Percentiles rank a stretch among this genome's conserved stretches.
Conservation (phyloP, 202 grass and related monocot species). For the Panicum virgatum region DNA sequence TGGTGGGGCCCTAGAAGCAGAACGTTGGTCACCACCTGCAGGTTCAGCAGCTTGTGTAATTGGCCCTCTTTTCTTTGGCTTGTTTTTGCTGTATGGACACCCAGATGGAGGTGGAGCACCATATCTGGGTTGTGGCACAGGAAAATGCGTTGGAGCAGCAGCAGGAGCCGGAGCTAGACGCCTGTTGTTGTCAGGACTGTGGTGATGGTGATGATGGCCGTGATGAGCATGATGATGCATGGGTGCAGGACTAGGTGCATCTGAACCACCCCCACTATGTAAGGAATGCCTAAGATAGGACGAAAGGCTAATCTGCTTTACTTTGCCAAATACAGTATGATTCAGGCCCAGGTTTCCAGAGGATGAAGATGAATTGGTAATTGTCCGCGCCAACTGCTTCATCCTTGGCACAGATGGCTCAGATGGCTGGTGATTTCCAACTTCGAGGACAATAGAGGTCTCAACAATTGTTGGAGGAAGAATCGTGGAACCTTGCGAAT, state of each 20-base stretch:
- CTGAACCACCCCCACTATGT: slow-evolving; percentile 45
- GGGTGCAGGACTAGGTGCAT: slow-evolving; percentile 72
- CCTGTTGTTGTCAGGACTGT: slow-evolving; percentile 40
- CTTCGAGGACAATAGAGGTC: slow-evolving; percentile 79
- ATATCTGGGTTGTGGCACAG: slow-evolving; percentile 32
- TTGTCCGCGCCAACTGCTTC: slow-evolving; percentile 89
- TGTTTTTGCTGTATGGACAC: slow-evolving; percentile 67
- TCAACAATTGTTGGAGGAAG: slow-evolving; percentile 75
- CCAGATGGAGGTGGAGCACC: slow-evolving; percentile 57
- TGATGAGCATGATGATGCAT: slow-evolving; percentile 55
- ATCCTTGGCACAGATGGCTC: slow-evolving; percentile 84
- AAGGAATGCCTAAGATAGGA: slow-evolving; percentile 91
- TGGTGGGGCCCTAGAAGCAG: slow-evolving; percentile 43
- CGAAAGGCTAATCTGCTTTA: slow-evolving; percentile 97
- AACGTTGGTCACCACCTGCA: slow-evolving; percentile 34
- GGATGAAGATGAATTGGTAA: slow-evolving; percentile 96
- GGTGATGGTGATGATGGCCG: slow-evolving; percentile 59
- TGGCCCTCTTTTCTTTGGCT: slow-evolving; percentile 37
- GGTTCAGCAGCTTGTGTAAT: slow-evolving; percentile 44
- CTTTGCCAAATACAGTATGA: slow-evolving; percentile 86
- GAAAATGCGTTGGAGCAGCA: slow-evolving; percentile 32
- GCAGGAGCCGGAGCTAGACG: slow-evolving; percentile 38
- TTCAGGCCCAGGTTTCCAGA: slow-evolving; percentile 91
- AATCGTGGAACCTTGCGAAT: slow-evolving; percentile 81
- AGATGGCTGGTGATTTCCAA: slow-evolving; percentile 82